A percentile compares a stretch with the other conserved stretches of the same genome.
These are phyloP conservation scores for Trifolium subterraneum DNA, from an alignment of 306 rosid species.

Conservation along the genomic window DNA sequence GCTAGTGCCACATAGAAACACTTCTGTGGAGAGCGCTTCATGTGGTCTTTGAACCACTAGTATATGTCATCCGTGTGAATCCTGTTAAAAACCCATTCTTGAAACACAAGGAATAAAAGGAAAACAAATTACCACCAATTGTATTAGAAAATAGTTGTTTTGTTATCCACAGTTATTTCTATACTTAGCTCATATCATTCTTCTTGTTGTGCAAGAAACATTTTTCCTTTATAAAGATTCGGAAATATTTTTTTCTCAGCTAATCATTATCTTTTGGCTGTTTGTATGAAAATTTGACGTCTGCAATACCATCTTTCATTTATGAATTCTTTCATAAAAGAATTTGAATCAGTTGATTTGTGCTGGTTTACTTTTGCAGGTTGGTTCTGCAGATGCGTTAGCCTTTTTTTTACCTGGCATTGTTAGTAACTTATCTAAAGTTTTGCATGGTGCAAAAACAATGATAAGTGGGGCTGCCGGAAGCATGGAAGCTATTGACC, in stretches of 20 bases:
- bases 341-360: conserved; percentile 29
- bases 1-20: neutral
- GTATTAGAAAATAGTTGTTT: conserved; percentile 7
- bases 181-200: neutral
- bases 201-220: conserved; percentile 21
- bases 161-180: neutral
- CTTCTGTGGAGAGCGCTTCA: neutral
- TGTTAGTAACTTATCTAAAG: conserved; percentile 86
- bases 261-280: conserved; percentile 12
- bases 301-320: conserved; percentile 5
- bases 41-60: conserved; percentile 13
- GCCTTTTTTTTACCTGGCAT: conserved; percentile 97
- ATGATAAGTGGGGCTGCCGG: conserved; percentile 93
- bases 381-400: conserved; percentile 86
- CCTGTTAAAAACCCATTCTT: neutral
- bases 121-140: neutral
- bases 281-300: neutral
- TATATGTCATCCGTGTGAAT: conserved; percentile 16
- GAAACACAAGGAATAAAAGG: neutral
- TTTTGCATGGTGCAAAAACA: conserved; percentile 72
- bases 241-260: neutral
- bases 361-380: conserved; percentile 53
- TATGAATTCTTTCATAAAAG: conserved; percentile 30
- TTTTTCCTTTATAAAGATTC: neutral
- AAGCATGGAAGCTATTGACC: conserved; percentile 75